These are phyloP conservation scores for Gloeostereum incarnatum DNA, from an alignment of 768 basidiomycete genomes.

Conservation along the genomic window DNA sequence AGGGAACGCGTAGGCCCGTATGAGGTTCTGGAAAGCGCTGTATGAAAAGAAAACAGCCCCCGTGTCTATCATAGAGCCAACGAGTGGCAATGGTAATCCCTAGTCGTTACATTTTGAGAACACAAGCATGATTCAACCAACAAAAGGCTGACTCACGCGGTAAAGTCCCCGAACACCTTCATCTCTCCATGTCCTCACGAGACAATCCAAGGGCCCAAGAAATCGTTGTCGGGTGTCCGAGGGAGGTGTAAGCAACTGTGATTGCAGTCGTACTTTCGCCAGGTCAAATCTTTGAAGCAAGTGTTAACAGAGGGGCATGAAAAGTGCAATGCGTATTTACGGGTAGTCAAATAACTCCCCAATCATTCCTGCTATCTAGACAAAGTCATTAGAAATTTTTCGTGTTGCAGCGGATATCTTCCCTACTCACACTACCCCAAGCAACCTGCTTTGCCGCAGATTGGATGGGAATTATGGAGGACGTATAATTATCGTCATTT, in stretches of 20 bases:
- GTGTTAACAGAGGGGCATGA: too few relatives aligned
- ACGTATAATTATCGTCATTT: too few relatives aligned
- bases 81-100: conserved; percentile 88
- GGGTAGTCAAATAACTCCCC: conserved; percentile 34
- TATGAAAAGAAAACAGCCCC: conserved; percentile 85
- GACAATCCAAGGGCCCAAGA: conserved; percentile 82
- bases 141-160: conserved; percentile 42
- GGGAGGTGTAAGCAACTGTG: conserved; percentile 70
- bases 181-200: conserved; percentile 66
- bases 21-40: conserved; percentile 57
- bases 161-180: conserved; percentile 86
- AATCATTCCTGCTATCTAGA: conserved; percentile 74
- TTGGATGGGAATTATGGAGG: conserved; percentile 13
- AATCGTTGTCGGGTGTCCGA: conserved; percentile 42
- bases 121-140: not conserved
- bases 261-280: conserved; percentile 89
- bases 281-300: too few relatives aligned
- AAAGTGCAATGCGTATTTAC: conserved; percentile 70
- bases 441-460: conserved; percentile 37
- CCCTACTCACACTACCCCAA: conserved; percentile 45
- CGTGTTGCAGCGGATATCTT: conserved; percentile 1
- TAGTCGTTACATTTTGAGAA: conserved; percentile 17
- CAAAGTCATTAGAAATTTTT: conserved; percentile 1
- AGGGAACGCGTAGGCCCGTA: conserved; percentile 33
- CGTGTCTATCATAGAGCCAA: conserved; percentile 90